These are phyloP conservation scores for Tubosaeta sp. DNA, from an alignment of 768 basidiomycete genomes.

Conservation along the genomic window DNA sequence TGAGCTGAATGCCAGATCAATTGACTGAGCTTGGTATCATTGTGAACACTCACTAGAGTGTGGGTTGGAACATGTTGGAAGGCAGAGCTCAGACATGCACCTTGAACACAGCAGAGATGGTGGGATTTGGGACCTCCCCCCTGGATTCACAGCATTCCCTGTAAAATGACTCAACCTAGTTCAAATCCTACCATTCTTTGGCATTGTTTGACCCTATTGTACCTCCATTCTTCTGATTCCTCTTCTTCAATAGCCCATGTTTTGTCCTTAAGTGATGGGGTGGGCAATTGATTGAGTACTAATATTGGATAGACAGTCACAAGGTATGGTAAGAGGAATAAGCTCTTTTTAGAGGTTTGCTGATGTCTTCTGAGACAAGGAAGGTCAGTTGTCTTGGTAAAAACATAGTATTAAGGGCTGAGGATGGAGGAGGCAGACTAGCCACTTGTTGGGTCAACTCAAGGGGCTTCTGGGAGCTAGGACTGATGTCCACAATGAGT, in stretches of 20 bases:
- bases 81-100: conserved; percentile 34
- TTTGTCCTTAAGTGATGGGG: conserved; percentile 74
- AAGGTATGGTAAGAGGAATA: no score
- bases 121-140: conserved; percentile 60
- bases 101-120: conserved; percentile 68
- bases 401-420: no score
- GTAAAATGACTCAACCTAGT: conserved; percentile 83
- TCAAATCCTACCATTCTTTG: conserved; percentile 80
- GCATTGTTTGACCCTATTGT: conserved; percentile 31
- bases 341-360: no score
- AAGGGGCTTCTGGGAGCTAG: no score
- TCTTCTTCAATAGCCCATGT: conserved; percentile 73
- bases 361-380: no score
- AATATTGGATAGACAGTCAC: conserved; percentile 90
- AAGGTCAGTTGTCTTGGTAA: no score
- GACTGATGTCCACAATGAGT: no score
- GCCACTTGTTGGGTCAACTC: no score
- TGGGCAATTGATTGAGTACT: conserved; percentile 75
- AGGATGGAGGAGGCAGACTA: no score
- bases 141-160: conserved; percentile 77
- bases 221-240: conserved; percentile 63
- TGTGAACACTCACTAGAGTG: conserved; percentile 44
- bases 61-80: not conserved
- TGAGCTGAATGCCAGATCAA: conserved; percentile 50
- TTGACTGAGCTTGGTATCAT: conserved; percentile 69